Evolutionary conservation across 495 filamentous ascomycete genomes (phyloP).

Genomic region (Penicillium tannophilum): DNA sequence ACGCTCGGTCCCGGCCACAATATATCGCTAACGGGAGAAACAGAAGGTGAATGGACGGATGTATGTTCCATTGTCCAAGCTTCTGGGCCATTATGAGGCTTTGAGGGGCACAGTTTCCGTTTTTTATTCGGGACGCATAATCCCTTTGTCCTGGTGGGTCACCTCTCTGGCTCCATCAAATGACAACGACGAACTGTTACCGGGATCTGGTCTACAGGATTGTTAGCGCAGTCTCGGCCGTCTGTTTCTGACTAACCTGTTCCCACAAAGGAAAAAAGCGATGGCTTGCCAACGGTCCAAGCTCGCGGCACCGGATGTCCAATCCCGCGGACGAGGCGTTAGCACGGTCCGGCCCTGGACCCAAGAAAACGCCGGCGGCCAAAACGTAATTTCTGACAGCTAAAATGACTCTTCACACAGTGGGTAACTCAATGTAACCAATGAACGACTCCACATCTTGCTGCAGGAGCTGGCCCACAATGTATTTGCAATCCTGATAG

Average conservation of each 20-base stretch:
- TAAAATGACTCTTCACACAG: not conserved
- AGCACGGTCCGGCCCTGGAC: not conserved
- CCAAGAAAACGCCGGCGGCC: not conserved
- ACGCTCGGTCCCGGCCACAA: not conserved
- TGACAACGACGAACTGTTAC: not conserved
- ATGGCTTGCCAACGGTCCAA: not conserved
- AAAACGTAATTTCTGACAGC: not conserved
- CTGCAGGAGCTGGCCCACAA: not conserved
- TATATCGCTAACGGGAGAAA: not conserved
- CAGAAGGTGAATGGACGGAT: not conserved
- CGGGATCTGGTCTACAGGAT: not conserved
- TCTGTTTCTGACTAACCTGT: not conserved
- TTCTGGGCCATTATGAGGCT: not conserved
- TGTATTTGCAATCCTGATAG: not conserved
- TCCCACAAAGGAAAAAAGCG: not conserved
- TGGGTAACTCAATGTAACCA: not conserved
- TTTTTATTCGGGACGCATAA: not conserved
- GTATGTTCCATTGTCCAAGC: not conserved
- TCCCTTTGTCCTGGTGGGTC: not conserved
- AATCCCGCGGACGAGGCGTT: not conserved
- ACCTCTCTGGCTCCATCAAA: not conserved
- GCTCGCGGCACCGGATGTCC: not conserved
- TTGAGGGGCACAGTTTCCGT: not conserved
- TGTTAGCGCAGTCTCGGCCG: not conserved
- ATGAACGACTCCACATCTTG: not conserved